These are phyloP conservation scores for Tricladium varicosporioides DNA, from an alignment of 2,329 filamentous ascomycete genomes.

Conservation along the genomic window DNA sequence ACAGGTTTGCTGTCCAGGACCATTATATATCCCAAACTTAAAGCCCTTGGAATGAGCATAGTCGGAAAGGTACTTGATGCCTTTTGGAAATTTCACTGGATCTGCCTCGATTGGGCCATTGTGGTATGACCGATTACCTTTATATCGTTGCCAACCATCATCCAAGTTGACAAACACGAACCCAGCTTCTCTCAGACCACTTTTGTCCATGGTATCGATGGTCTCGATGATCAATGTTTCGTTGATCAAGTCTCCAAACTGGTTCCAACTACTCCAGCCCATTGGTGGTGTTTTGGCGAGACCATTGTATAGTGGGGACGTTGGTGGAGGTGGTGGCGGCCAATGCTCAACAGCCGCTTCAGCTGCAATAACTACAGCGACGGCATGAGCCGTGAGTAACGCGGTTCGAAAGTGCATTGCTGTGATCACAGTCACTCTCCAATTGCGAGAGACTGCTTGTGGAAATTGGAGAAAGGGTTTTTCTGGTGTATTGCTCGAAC, in stretches of 20 bases:
- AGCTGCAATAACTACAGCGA: not conserved
- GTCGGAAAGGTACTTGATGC: slow-evolving; percentile 53
- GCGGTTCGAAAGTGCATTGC: too few relatives aligned
- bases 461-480: too few relatives aligned
- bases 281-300: slow-evolving; percentile 43
- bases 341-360: not conserved
- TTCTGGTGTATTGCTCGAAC: too few relatives aligned
- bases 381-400: not conserved
- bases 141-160: slow-evolving; percentile 54
- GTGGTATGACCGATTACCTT: slow-evolving; percentile 36
- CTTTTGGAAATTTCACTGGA: slow-evolving; percentile 52
- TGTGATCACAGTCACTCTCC: too few relatives aligned
- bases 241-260: slow-evolving; percentile 47
- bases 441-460: too few relatives aligned
- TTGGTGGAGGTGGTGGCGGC: not conserved
- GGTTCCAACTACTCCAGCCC: slow-evolving; percentile 54
- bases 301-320: slow-evolving; percentile 28
- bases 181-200: slow-evolving; percentile 48
- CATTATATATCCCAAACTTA: slow-evolving; percentile 64
- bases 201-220: slow-evolving; percentile 43
- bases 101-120: slow-evolving; percentile 33
- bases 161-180: slow-evolving; percentile 57
- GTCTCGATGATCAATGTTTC: slow-evolving; percentile 44
- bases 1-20: slow-evolving; percentile 41
- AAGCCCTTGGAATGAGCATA: slow-evolving; percentile 54